Conservation (phyloP, 73 alveolate species). For the Blepharisma stoltei region DNA sequence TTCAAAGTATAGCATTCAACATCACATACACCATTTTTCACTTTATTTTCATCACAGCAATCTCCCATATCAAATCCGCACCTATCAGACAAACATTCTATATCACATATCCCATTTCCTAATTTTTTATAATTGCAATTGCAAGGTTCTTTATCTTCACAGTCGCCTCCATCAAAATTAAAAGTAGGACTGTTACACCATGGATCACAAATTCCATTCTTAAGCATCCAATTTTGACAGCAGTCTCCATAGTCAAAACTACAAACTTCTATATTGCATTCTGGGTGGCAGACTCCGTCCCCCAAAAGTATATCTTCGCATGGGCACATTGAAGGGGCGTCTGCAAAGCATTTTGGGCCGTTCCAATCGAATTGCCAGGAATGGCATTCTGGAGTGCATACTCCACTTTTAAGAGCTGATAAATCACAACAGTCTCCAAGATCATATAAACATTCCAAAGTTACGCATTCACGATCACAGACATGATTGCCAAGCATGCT, state of each 20-base stretch:
- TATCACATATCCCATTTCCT: constrained; percentile 30
- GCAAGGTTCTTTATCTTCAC: background rate
- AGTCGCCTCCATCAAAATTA: background rate
- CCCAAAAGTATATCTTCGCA: background rate
- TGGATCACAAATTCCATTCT: background rate
- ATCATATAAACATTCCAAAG: background rate
- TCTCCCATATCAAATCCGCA: constrained; percentile 24
- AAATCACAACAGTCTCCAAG: background rate
- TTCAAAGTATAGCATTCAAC: background rate
- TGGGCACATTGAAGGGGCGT: background rate
- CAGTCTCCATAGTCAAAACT: constrained; percentile 8
- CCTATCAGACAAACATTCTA: background rate
- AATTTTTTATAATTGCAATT: constrained; percentile 2
- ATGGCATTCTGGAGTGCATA: too few relatives aligned
- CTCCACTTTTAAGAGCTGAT: too few relatives aligned
- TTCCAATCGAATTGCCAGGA: too few relatives aligned
- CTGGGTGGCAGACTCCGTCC: background rate
- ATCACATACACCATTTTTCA: background rate
- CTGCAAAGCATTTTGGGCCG: too few relatives aligned
- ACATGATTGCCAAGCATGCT: background rate
- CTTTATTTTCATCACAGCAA: background rate
- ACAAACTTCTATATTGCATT: background rate
- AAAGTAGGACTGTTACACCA: background rate
- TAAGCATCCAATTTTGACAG: background rate
- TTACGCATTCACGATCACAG: background rate